Evolutionary conservation across 2,329 filamentous ascomycete species (phyloP), one percentile per base, ranked within the genome.

Genomic region (Alternaria tenuissima): DNA sequence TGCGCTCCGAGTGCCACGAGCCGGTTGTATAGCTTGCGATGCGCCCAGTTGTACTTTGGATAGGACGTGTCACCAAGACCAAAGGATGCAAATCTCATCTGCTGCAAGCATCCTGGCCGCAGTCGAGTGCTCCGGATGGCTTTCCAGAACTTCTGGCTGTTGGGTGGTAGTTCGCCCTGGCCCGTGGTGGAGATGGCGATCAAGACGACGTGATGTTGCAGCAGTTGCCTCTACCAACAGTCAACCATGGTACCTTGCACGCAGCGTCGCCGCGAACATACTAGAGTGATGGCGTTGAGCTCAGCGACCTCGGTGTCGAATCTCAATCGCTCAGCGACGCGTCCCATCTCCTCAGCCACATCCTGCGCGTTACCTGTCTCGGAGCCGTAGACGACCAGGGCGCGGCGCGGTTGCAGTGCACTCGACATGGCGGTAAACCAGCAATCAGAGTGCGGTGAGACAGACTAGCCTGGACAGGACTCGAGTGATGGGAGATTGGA

Each of bases 291-390:
- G 56, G 85, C 84, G 73, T 97, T 88, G 79, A 98, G 87, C 77
- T 94, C 92, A 57, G 88, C 86, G 24, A 97, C 88, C 52, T 86
- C 85, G 22, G 90, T 91, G 63, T 85, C 79, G 78, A 98, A 97
- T 71, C 89, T 92, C 59, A 97, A 81, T 32, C 94, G 86, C 79
- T 94, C 89, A 36, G 88, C 86, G 65, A 92, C 79, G 41, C 89
- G 85, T 39, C 90, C 92, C 63, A 98, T 82, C 76, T 97, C 93
- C 72, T 93, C 89, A 20, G 95, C 94, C 64, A 94, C 87, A 79
- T 98, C 94, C 79, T 97, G 92, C 55, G 93, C 90, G 74, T 95
- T 97, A 57, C 95, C 95, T 22, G 94, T 98, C 82, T 99, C 95
- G 39, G 94, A 96, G 56, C 93, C 95, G 80, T 97, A 99, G 34